Percentiles rank a stretch among this genome's conserved stretches.
Conservation (phyloP, 305 asterid species). For the Salvia sclarea region DNA sequence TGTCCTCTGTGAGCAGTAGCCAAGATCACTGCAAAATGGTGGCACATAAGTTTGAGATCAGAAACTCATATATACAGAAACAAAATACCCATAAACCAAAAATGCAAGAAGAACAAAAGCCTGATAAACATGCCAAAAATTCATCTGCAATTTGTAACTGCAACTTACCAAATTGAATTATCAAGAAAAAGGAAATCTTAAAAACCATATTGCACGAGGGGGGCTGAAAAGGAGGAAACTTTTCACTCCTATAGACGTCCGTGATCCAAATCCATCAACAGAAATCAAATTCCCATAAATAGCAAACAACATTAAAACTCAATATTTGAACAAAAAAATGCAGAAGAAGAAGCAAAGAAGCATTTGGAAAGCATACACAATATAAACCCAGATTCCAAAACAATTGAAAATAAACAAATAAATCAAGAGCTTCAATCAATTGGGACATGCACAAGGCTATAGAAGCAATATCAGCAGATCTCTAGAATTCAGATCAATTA, state of each 20-base stretch:
- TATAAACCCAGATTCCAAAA: conserved; percentile 39
- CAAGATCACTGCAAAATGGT: conserved; percentile 38
- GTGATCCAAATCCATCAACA: conserved; percentile 41
- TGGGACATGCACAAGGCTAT: conserved; percentile 35
- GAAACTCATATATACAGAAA: conserved; percentile 6
- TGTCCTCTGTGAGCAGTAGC: conserved; percentile 25
- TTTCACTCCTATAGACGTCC: conserved; percentile 15
- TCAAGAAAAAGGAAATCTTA: conserved; percentile 14
- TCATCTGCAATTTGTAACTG: conserved; percentile 8
- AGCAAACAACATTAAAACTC: conserved; percentile 24
- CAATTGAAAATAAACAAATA: conserved; percentile 29
- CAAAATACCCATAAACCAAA: conserved; percentile 3
- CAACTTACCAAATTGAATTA: conserved; percentile 13
- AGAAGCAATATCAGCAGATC: conserved; percentile 46
- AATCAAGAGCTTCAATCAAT: conserved; percentile 32
- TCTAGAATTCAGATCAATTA: conserved; percentile 60
- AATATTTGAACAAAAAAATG: conserved; percentile 33
- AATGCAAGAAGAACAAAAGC: background rate
- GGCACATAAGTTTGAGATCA: conserved; percentile 29
- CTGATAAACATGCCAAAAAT: background rate
- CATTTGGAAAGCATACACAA: conserved; percentile 29
- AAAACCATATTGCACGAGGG: conserved; percentile 27
- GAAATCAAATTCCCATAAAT: conserved; percentile 30
- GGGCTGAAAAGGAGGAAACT: conserved; percentile 21
- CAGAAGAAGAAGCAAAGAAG: conserved; percentile 31